Conservation (phyloP, 2,329 filamentous ascomycete genomes). For the Penicillium vulpinum region DNA sequence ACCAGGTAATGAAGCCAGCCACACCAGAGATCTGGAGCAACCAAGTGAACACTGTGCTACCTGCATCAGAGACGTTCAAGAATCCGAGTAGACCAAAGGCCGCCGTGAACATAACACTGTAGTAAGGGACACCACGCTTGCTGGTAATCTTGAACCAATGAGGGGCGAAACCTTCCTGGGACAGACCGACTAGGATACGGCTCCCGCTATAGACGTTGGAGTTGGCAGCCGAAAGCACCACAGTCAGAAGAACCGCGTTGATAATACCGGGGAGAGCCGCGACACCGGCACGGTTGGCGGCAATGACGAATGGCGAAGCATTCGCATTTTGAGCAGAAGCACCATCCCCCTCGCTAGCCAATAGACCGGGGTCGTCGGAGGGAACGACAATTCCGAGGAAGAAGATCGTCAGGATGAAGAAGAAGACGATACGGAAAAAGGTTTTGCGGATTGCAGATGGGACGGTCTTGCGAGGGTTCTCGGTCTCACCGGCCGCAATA, state of each 20-base stretch:
- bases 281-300: slow-evolving; percentile 37
- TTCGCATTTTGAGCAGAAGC: slow-evolving; percentile 26
- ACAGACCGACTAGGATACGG: slow-evolving; percentile 68
- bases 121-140: slow-evolving; percentile 46
- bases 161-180: slow-evolving; percentile 47
- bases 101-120: slow-evolving; percentile 44
- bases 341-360: slow-evolving; percentile 34
- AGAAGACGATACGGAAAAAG: slow-evolving; percentile 70
- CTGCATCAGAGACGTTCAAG: slow-evolving; percentile 64
- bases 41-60: slow-evolving; percentile 58
- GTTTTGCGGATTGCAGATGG: slow-evolving; percentile 71
- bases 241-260: slow-evolving; percentile 43
- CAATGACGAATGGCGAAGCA: slow-evolving; percentile 45
- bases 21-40: slow-evolving; percentile 37
- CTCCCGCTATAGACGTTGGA: slow-evolving; percentile 52
- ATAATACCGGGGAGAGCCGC: slow-evolving; percentile 38
- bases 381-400: slow-evolving; percentile 72
- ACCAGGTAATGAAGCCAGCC: slow-evolving; percentile 38
- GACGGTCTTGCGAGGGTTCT: slow-evolving; percentile 69
- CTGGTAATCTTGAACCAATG: slow-evolving; percentile 43
- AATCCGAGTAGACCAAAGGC: slow-evolving; percentile 65
- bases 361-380: slow-evolving; percentile 56
- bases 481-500: slow-evolving; percentile 73
- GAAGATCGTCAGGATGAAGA: slow-evolving; percentile 52
- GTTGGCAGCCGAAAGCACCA: slow-evolving; percentile 45